A percentile compares a stretch with the other conserved stretches of the same genome.
Conservation (phyloP, 202 grass and related monocot species). For the Alloteropsis angusta region DNA sequence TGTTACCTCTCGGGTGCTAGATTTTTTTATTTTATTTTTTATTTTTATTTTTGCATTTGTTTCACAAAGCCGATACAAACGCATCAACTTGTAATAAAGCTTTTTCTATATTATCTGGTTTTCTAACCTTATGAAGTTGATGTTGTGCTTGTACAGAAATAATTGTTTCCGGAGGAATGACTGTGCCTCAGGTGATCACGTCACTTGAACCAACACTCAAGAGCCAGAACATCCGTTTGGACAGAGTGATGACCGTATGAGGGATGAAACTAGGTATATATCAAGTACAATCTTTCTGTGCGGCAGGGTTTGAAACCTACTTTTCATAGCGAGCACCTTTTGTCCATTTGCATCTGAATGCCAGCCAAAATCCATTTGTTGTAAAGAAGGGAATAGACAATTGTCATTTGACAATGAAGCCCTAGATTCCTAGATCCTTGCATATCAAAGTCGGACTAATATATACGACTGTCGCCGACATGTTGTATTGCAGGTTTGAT, state of each 20-base stretch:
- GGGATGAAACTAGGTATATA: background rate
- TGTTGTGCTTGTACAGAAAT: constrained; percentile 59
- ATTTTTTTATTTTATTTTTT: background rate
- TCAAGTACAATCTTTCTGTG: constrained; percentile 24
- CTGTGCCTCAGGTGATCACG: constrained; percentile 76
- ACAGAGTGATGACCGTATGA: constrained; percentile 60
- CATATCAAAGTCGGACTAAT: background rate
- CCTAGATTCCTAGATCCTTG: background rate
- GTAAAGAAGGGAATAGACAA: background rate
- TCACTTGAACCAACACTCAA: constrained; percentile 53
- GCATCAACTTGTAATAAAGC: background rate
- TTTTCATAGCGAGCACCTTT: background rate
- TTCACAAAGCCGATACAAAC: background rate
- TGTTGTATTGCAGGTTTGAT: background rate
- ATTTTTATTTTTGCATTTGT: background rate
- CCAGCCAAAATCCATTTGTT: background rate
- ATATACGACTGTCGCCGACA: background rate
- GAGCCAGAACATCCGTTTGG: constrained; percentile 53
- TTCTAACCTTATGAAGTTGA: constrained; percentile 4
- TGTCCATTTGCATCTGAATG: background rate
- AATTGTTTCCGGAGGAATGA: constrained; percentile 94
- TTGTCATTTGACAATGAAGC: background rate
- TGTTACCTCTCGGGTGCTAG: background rate
- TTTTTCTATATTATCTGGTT: background rate
- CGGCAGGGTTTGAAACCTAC: background rate